These are phyloP conservation scores for Calonectria fujianensis DNA, from an alignment of 2,329 filamentous ascomycete genomes.

Conservation along the genomic window DNA sequence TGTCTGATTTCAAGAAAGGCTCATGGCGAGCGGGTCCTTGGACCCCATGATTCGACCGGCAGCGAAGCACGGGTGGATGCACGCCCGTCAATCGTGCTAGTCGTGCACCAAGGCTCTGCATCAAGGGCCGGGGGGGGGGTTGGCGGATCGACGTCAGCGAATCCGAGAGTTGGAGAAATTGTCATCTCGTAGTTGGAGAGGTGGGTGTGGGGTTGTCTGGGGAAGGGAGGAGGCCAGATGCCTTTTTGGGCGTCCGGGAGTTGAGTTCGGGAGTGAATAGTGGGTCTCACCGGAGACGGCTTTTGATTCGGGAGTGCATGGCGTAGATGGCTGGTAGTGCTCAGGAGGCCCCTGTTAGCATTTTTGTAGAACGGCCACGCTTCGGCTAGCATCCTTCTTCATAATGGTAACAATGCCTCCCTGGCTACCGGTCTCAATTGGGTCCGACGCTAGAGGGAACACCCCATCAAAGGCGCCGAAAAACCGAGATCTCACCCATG, in stretches of 20 bases:
- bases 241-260: conserved; percentile 55
- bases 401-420: neutral
- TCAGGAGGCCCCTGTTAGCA: conserved; percentile 24
- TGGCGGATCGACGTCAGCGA: conserved; percentile 39
- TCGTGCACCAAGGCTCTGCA: conserved; percentile 10
- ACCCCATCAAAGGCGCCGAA: conserved; percentile 35
- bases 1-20: conserved; percentile 15
- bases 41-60: conserved; percentile 23
- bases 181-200: conserved; percentile 45
- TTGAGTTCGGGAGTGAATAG: conserved; percentile 54
- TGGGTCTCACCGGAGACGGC: conserved; percentile 49
- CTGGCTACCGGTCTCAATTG: conserved; percentile 1
- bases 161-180: conserved; percentile 39
- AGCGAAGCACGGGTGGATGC: conserved; percentile 26
- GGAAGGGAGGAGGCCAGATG: conserved; percentile 50
- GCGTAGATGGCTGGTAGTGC: conserved; percentile 22
- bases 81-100: conserved; percentile 14
- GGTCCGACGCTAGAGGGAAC: neutral
- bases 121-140: conserved; percentile 21
- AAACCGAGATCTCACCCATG: conserved; percentile 30
- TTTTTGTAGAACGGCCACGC: neutral
- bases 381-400: conserved; percentile 19
- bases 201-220: conserved; percentile 53
- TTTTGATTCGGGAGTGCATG: conserved; percentile 50
- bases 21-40: conserved; percentile 4